Conservation (phyloP, 257 asterid species). For the Jacaranda mimosifolia region DNA sequence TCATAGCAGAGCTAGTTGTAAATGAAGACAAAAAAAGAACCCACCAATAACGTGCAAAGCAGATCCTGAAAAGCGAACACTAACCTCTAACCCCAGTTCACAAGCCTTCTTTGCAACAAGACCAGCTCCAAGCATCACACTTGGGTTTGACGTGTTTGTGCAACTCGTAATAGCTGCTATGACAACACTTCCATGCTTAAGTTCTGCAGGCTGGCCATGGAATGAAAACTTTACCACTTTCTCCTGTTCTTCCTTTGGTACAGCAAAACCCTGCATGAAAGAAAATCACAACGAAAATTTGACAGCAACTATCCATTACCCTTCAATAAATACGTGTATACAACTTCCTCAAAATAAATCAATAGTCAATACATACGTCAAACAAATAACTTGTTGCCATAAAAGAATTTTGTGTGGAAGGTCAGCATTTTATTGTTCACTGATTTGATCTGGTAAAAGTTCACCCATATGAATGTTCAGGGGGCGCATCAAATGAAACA, state of each 20-base stretch:
- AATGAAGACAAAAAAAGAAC: neutral
- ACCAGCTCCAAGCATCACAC: slow-evolving; percentile 99
- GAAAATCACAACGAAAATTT: neutral
- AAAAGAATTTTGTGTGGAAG: neutral
- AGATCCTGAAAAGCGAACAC: slow-evolving; percentile 34
- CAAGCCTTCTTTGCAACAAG: slow-evolving; percentile 96
- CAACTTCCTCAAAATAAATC: neutral
- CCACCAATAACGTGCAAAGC: neutral
- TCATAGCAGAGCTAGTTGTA: neutral
- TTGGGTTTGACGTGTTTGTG: slow-evolving; percentile 96
- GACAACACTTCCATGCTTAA: slow-evolving; percentile 92
- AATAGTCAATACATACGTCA: neutral
- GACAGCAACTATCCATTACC: too few species aligned
- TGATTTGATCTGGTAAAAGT: neutral
- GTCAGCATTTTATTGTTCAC: neutral
- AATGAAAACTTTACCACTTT: slow-evolving; percentile 78
- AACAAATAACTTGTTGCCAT: neutral
- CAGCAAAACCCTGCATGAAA: slow-evolving; percentile 81
- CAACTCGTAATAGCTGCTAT: slow-evolving; percentile 97
- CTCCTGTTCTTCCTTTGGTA: slow-evolving; percentile 77
- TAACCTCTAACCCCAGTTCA: slow-evolving; percentile 88
- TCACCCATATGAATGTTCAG: neutral
- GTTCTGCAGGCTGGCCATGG: slow-evolving; percentile 81
- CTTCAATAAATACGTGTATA: neutral
- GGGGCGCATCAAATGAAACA: neutral